Percentiles rank a stretch among this genome's conserved stretches.
Evolutionary conservation across 805 yeast genomes (phyloP).

Genomic region (Lipomyces orientalis): DNA sequence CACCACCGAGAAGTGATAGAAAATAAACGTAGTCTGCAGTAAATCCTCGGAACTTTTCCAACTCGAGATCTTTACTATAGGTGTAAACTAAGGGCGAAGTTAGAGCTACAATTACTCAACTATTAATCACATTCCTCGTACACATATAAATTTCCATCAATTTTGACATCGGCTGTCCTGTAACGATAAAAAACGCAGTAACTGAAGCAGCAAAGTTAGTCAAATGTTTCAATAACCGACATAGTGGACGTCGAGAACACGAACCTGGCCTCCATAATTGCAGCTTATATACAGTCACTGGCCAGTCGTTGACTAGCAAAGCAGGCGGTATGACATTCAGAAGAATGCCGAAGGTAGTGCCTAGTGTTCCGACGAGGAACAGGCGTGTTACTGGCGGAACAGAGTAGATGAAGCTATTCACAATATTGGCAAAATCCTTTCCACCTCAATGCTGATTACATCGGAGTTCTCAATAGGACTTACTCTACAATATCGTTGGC

Average conservation of each 20-base stretch:
- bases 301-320: constrained; percentile 35
- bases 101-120: not conserved
- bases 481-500: constrained; percentile 36
- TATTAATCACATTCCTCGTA: constrained; percentile 10
- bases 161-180: constrained; percentile 37
- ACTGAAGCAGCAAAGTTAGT: constrained; percentile 13
- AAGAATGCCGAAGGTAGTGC: constrained; percentile 34
- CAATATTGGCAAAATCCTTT: not conserved
- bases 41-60: constrained; percentile 35
- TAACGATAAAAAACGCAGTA: constrained; percentile 36
- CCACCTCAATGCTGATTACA: not conserved
- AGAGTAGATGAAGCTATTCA: constrained; percentile 27
- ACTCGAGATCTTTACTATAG: constrained; percentile 39
- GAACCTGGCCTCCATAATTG: constrained; percentile 35
- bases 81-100: constrained; percentile 34
- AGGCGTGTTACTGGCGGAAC: constrained; percentile 38
- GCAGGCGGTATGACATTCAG: constrained; percentile 28
- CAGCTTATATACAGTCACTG: constrained; percentile 25
- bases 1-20: constrained; percentile 35
- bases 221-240: not conserved
- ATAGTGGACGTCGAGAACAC: constrained; percentile 15
- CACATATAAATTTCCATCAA: constrained; percentile 40
- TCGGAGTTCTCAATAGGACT: constrained; percentile 3
- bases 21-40: constrained; percentile 40
- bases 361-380: constrained; percentile 36